Conservation (phyloP, 2,329 filamentous ascomycete species). For the Diaporthe amygdali region DNA sequence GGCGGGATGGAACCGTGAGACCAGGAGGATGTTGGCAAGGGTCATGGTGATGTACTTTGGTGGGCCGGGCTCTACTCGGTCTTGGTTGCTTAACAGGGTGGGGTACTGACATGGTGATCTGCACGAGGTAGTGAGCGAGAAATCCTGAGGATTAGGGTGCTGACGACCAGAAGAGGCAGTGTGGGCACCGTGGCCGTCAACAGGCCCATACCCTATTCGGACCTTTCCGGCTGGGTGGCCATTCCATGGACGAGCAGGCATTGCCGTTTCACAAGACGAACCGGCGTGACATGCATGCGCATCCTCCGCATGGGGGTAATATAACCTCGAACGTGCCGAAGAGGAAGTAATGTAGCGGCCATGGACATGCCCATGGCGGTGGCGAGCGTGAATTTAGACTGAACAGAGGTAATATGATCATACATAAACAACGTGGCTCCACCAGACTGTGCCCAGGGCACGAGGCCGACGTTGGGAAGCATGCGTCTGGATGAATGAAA, state of each 20-base stretch:
- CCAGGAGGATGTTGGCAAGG: constrained; percentile 4
- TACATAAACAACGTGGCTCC: constrained; percentile 42
- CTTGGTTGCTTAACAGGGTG: background rate
- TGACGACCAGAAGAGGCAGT: background rate
- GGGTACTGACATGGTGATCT: constrained; percentile 13
- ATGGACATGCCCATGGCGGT: background rate
- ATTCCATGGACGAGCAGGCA: background rate
- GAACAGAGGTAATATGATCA: constrained; percentile 33
- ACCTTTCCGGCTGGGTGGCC: background rate
- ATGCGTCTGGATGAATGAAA: constrained; percentile 17
- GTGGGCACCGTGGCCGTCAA: background rate
- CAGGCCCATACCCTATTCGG: background rate
- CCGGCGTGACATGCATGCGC: constrained; percentile 3
- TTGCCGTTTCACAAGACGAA: background rate
- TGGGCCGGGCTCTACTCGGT: background rate
- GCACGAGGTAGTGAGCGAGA: constrained; percentile 10
- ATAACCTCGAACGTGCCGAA: background rate
- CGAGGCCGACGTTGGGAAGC: constrained; percentile 25
- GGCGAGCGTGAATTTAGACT: constrained; percentile 23
- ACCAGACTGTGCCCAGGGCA: constrained; percentile 27
- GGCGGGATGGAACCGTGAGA: constrained; percentile 20
- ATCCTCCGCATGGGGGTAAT: constrained; percentile 4
- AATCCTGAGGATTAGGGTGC: constrained; percentile 9
- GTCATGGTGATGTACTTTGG: background rate
- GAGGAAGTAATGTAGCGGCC: background rate